Base-by-base conservation (phyloP, 352 stramenopile species). In the Peronospora farinosa region DNA sequence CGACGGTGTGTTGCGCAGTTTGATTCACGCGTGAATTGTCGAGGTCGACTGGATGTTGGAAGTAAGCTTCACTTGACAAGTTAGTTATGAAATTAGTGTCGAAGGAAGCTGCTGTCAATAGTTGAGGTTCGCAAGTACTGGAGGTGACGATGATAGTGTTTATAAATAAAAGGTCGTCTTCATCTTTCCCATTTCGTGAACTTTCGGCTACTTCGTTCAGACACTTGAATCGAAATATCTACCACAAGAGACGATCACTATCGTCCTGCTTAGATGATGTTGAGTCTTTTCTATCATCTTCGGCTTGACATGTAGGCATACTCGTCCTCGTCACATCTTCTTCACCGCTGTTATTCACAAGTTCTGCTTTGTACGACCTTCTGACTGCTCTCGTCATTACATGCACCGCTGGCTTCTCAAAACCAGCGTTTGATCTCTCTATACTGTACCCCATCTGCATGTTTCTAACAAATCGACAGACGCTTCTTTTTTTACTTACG, bases 1-100 rank as follows among this genome's bases (percentile, higher is more conserved):
- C 54, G 40, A 65, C 56, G 52, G 46, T 62, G 51, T 60, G 51
- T 17, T 69, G 47, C 56, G 60, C 60, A 69, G n/a, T 63, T 58
- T 65, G 47, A 55, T 65, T 54, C 60, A 55, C 52, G 48, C 31
- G 58, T 40, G 35, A 54, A 51, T 19, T 57, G 41, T 51, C 40
- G 51, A 65, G 45, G 28, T 57, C 2, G 35, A 46, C 15, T 15
- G 30, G 21, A 23, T 37, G 16, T 25, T 36, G 36, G 19, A 38
- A n/a, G 16, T n/a, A 21, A 19, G n/a, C 11, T 25, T 39, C 50
- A 32, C 21, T 19, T 50, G 23, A 54, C 56, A 51, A 53, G 7
- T 59, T 59, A 42, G 51, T 64, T 37, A 49, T n/a, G n/a, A 39
- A 31, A 51, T 40, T 64, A 52, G 35, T 52, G 43, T 51, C 15